phyloP scores from a whole-genome alignment of 352 stramenopile genomes.

The Phytophthora chlamydospora region DNA sequence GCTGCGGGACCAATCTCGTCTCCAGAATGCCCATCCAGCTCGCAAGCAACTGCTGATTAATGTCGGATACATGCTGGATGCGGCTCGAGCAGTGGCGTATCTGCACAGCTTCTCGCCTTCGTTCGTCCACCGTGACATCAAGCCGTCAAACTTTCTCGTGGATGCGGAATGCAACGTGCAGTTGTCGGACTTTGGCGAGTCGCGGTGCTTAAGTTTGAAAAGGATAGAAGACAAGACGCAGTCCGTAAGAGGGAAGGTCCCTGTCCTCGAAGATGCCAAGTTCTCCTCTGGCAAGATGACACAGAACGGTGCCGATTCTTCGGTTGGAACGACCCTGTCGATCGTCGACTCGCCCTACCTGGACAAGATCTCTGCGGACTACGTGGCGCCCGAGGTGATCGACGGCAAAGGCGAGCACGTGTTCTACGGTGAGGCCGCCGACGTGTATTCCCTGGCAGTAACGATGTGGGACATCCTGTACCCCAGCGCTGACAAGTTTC shows the following conservation, averaged over 20 bases:
- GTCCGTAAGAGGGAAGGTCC: constrained; percentile 7
- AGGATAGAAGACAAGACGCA: constrained; percentile 7
- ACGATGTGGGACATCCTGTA: constrained; percentile 75
- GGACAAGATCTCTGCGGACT: constrained; percentile 48
- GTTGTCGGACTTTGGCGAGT: constrained; percentile 49
- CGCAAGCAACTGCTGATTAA: constrained; percentile 45
- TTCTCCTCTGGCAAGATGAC: neutral
- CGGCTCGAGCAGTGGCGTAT: constrained; percentile 52
- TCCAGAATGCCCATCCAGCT: constrained; percentile 14
- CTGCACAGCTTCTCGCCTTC: constrained; percentile 55
- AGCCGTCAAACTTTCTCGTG: constrained; percentile 52
- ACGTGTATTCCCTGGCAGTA: constrained; percentile 64
- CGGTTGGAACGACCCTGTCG: constrained; percentile 15
- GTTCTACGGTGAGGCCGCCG: constrained; percentile 48
- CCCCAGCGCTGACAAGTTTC: constrained; percentile 43
- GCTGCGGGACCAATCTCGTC: constrained; percentile 25
- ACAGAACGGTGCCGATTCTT: constrained; percentile 10
- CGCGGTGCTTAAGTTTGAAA: constrained; percentile 15
- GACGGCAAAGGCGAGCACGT: constrained; percentile 33
- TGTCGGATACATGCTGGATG: constrained; percentile 53
- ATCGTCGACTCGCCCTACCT: constrained; percentile 14
- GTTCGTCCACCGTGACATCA: constrained; percentile 55
- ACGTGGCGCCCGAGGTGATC: constrained; percentile 67
- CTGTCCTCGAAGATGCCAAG: constrained; percentile 19
- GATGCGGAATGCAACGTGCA: constrained; percentile 45